Evolutionary conservation across 192 early-diverging fungal genomes (phyloP), one percentile per base, ranked within the genome.

Genomic region (Helicostylum pulchrum): DNA sequence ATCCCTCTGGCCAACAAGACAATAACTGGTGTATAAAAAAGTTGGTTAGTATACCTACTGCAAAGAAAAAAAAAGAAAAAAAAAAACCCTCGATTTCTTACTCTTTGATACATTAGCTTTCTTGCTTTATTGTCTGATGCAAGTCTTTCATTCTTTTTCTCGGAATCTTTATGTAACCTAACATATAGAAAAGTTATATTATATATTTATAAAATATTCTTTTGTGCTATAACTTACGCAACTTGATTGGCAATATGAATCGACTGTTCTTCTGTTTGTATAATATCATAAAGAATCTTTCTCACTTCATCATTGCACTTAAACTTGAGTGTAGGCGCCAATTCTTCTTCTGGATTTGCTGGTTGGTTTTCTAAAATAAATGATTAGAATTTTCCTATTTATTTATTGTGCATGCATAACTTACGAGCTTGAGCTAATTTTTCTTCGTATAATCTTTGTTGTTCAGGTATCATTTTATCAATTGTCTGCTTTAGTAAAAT

Each of bases 51-150:
- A n/a, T n/a, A n/a, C n/a, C n/a, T n/a, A n/a, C n/a, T n/a, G n/a
- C n/a, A n/a, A n/a, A n/a, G n/a, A n/a, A n/a, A n/a, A n/a, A n/a
- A n/a, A n/a, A 3, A 11, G 12, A 47, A n/a, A 47, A 47, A n/a
- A 47, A 47, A 47, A n/a, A n/a, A n/a, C n/a, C 12, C 3, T 15
- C 10, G 12, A 3, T 4, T 10, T 39, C 68, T 53, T 80, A 84
- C 82, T 26, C 63, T 48, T 68, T 78, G 74, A 61, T 84, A 84
- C 26, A 81, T 70, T 32, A 70, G 65, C 34, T 81, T 81, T 46
- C 82, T 50, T 10, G 69, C 77, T 42, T 76, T 76, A 1, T 39
- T 39, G 9, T 68, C 74, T 65, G 81, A 76, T 3, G 78, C 54
- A 4, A 71, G 53, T 15, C 20, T 14, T 26, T 64, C 14, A 23